Evolutionary conservation across 202 grass and related monocot species (phyloP).

Genomic region (Schoenoplectus tabernaemontani): DNA sequence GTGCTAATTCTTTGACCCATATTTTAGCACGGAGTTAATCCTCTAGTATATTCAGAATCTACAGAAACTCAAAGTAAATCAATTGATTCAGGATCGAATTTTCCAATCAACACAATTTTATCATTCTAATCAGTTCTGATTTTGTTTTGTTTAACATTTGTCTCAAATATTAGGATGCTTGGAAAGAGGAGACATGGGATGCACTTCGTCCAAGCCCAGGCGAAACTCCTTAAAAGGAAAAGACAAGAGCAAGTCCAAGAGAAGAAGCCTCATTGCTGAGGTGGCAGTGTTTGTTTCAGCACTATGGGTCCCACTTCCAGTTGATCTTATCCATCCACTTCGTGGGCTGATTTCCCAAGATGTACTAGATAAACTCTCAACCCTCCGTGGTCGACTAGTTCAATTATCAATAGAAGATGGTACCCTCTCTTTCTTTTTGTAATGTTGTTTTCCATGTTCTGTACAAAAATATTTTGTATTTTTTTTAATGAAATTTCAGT

Average conservation of each 20-base stretch:
- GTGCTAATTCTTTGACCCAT: background rate
- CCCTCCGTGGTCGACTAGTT: conserved; percentile 35
- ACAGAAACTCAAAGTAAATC: background rate
- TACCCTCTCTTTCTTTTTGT: conserved; percentile 16
- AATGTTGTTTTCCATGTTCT: background rate
- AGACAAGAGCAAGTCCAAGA: conserved; percentile 37
- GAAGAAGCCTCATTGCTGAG: conserved; percentile 53
- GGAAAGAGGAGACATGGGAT: conserved; percentile 60
- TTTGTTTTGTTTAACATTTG: background rate
- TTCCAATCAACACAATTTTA: background rate
- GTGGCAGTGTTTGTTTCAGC: conserved; percentile 72
- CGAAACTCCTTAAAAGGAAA: background rate
- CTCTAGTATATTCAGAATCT: background rate
- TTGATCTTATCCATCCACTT: conserved; percentile 56
- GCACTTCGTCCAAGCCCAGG: conserved; percentile 50
- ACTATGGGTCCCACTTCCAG: conserved; percentile 50
- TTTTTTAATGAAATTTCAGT: background rate
- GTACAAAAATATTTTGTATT: background rate
- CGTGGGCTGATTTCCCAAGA: conserved; percentile 59
- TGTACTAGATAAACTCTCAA: conserved; percentile 40
- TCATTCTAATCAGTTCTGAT: background rate
- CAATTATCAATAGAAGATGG: conserved; percentile 54
- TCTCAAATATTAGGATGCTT: conserved; percentile 27
- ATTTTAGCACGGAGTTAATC: background rate
- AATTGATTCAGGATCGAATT: background rate